Evolutionary conservation across 1,284 basidiomycete species (phyloP), one percentile per base, ranked within the genome.

Genomic region (Inonotus hispidus): DNA sequence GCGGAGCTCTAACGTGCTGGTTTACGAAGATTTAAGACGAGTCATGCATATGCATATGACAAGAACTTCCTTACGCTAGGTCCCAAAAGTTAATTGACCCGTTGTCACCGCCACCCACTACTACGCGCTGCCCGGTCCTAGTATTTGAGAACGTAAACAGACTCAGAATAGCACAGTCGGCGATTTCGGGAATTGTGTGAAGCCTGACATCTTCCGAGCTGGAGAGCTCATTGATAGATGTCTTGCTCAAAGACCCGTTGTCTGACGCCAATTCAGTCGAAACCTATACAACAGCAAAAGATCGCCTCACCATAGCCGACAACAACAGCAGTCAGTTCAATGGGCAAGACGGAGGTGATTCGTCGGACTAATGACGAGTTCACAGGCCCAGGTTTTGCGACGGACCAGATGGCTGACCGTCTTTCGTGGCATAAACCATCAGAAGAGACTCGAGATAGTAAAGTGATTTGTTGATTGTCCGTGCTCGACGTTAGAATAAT

Each of bases 31-130:
- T 55, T 10, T 63, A 5, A 23, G 39, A 46, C n/a, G 11, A 46
- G 27, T 50, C 37, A 29, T 46, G 21, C 52, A 43, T 21, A 23
- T 41, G 21, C 52, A 43, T 21, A 23, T 41, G 21, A 50, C 52
- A 46, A 21, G 41, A 35, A 35, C 1, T 25, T 8, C 73, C 78
- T 55, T 67, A 89, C 90, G 77, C 78, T 6, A 81, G 65, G 7
- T 79, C 75, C 90, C 89, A 94, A 63, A 90, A 76, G 0, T 81
- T 82, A 25, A 92, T 78, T 0, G 85, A 85, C 2, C 91, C 91
- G 68, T 91, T 87, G 62, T 89, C 85, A 0, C 80, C 81, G 5
- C 91, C 90, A 13, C 87, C 89, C 16, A 90, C 72, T 16, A 93
- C 72, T 32, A 83, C 79, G 16, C 72, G 77, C 61, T 88, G 82